These are phyloP conservation scores for Thelephora ganbajun DNA, from an alignment of 768 basidiomycete genomes.

Conservation along the genomic window DNA sequence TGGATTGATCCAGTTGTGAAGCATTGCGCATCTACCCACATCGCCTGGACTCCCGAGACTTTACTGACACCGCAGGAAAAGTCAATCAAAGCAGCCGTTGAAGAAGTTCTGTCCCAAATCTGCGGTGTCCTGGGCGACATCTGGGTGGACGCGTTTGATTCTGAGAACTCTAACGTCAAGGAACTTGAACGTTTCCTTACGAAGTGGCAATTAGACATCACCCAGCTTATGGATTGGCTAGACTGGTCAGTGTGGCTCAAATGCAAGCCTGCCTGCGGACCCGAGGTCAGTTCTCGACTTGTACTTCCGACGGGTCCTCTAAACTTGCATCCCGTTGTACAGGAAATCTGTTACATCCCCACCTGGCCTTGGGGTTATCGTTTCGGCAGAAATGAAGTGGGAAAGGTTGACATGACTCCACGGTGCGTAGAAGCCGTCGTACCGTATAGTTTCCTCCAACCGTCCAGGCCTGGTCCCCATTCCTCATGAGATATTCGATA, in stretches of 20 bases:
- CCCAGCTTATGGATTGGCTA: slow-evolving; percentile 10
- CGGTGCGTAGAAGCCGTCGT: slow-evolving; percentile 1
- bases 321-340: background rate
- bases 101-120: slow-evolving; percentile 9
- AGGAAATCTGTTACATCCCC: slow-evolving; percentile 9
- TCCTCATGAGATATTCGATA: no score
- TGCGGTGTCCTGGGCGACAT: slow-evolving; percentile 7
- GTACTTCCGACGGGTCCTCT: background rate
- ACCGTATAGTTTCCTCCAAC: no score
- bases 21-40: slow-evolving; percentile 8
- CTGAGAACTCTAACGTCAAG: slow-evolving; percentile 4
- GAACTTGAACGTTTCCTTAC: background rate
- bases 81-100: slow-evolving; percentile 5
- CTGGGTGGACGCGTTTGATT: slow-evolving; percentile 9
- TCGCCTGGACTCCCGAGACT: slow-evolving; percentile 3
- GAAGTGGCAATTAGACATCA: slow-evolving; percentile 2
- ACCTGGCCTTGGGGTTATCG: slow-evolving; percentile 7
- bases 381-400: background rate
- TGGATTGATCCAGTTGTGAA: slow-evolving; percentile 7
- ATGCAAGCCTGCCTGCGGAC: slow-evolving; percentile 6
- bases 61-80: slow-evolving; percentile 8
- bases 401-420: slow-evolving; percentile 7
- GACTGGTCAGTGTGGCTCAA: slow-evolving; percentile 11
- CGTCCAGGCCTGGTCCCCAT: no score
- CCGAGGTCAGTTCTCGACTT: slow-evolving; percentile 5